phyloP scores from a whole-genome alignment of 2,329 filamentous ascomycete species.

The Diplodia sapinea region DNA sequence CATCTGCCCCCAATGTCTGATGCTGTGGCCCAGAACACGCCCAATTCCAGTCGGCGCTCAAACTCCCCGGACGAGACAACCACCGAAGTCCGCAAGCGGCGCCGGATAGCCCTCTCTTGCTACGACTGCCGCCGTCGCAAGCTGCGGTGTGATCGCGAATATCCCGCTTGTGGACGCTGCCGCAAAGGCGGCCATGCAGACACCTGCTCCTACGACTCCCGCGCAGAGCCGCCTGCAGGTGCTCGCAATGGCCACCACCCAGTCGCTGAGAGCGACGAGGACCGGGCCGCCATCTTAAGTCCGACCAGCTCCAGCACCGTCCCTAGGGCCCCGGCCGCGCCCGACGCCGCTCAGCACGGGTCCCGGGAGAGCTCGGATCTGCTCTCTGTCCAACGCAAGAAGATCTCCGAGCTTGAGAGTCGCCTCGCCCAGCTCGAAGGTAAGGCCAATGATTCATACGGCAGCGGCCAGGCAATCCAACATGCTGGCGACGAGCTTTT shows the following conservation, averaged over 20 bases:
- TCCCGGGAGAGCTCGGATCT: constrained; percentile 33
- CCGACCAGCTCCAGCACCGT: constrained; percentile 30
- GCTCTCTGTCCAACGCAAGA: constrained; percentile 37
- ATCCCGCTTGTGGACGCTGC: constrained; percentile 54
- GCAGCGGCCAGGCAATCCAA: constrained; percentile 31
- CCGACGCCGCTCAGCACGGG: background rate
- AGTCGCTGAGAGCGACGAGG: constrained; percentile 32
- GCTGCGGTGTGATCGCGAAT: constrained; percentile 54
- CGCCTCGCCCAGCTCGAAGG: constrained; percentile 42
- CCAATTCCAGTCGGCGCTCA: constrained; percentile 29
- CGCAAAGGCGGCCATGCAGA: constrained; percentile 51
- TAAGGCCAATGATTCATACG: constrained; percentile 37
- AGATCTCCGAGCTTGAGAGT: constrained; percentile 41
- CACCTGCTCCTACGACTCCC: constrained; percentile 50
- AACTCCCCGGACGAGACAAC: constrained; percentile 17
- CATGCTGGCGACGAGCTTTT: constrained; percentile 30
- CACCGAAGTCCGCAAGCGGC: constrained; percentile 43
- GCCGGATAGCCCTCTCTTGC: constrained; percentile 54
- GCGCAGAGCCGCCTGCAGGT: constrained; percentile 36
- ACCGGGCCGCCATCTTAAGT: constrained; percentile 22
- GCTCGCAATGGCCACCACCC: constrained; percentile 17
- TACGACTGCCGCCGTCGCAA: constrained; percentile 55
- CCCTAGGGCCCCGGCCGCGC: constrained; percentile 18
- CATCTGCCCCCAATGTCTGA: constrained; percentile 18
- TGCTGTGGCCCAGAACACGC: constrained; percentile 9